A percentile compares a stretch with the other conserved stretches of the same genome.
These are phyloP conservation scores for Penicillium sp. DNA, from an alignment of 2,329 filamentous ascomycete species.

Conservation along the genomic window DNA sequence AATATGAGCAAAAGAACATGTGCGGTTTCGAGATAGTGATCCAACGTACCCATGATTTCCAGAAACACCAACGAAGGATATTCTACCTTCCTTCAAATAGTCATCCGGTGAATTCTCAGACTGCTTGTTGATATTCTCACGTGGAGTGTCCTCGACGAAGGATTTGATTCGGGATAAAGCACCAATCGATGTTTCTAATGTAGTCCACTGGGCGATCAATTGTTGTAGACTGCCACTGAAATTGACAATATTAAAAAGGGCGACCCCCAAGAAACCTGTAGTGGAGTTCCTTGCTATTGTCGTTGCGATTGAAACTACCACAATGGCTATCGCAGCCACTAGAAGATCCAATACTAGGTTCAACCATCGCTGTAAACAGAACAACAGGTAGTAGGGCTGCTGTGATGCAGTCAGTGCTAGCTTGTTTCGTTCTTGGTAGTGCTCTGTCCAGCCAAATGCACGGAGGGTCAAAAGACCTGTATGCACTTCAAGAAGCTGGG, in stretches of 20 bases:
- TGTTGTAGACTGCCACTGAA: slow-evolving; percentile 46
- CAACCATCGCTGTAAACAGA: slow-evolving; percentile 23
- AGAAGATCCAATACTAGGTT: slow-evolving; percentile 20
- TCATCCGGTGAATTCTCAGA: not conserved
- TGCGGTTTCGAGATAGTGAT: no score
- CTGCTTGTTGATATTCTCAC: slow-evolving; percentile 1
- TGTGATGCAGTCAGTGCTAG: slow-evolving; percentile 15
- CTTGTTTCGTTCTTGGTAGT: not conserved
- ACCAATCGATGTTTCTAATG: slow-evolving; percentile 55
- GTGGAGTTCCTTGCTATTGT: no score
- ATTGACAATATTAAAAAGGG: slow-evolving; percentile 48
- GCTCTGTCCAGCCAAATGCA: slow-evolving; percentile 4
- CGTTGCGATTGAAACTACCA: no score
- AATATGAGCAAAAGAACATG: no score
- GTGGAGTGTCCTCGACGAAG: slow-evolving; percentile 2
- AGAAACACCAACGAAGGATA: no score
- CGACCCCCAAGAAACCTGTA: slow-evolving; percentile 32
- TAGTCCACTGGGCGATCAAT: slow-evolving; percentile 50
- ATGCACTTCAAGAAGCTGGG: slow-evolving; percentile 13
- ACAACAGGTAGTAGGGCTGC: slow-evolving; percentile 21
- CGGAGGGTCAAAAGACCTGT: slow-evolving; percentile 15
- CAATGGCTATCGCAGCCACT: not conserved
- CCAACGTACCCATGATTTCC: no score
- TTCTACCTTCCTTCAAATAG: not conserved
- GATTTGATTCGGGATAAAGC: slow-evolving; percentile 36